Percentiles rank a stretch among this genome's conserved stretches.
phyloP scores from a whole-genome alignment of 495 filamentous ascomycete species.

The Penicillium subrubescens region DNA sequence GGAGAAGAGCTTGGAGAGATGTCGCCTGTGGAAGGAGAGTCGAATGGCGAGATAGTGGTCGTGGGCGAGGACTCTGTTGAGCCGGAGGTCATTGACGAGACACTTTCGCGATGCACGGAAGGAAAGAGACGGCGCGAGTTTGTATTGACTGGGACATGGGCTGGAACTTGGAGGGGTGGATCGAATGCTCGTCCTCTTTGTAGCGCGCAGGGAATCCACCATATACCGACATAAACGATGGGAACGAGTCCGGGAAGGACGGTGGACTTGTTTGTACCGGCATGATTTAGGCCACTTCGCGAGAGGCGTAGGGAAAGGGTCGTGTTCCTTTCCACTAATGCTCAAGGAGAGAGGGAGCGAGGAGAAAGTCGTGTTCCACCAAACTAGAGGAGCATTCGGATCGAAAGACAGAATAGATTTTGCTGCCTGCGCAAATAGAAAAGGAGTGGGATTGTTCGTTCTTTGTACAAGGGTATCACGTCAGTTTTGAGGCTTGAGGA shows the following conservation, averaged over 20 bases:
- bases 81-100: conserved; percentile 76
- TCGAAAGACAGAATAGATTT: conserved; percentile 30
- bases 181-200: conserved; percentile 34
- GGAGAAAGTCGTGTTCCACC: conserved; percentile 6
- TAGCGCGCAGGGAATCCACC: conserved; percentile 38
- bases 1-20: conserved; percentile 90
- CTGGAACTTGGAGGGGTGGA: conserved; percentile 31
- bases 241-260: conserved; percentile 62
- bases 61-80: conserved; percentile 95
- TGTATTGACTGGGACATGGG: conserved; percentile 38
- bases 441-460: conserved; percentile 5
- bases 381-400: conserved; percentile 25
- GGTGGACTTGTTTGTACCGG: conserved; percentile 50
- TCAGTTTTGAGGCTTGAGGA: conserved; percentile 24
- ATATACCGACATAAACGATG: conserved; percentile 74
- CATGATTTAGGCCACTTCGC: conserved; percentile 33
- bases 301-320: conserved; percentile 11
- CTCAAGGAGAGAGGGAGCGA: background rate
- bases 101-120: conserved; percentile 45
- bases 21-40: conserved; percentile 85
- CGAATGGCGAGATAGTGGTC: conserved; percentile 90
- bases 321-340: conserved; percentile 17
- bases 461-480: conserved; percentile 34
- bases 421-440: conserved; percentile 51
- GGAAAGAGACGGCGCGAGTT: conserved; percentile 29